A percentile compares a stretch with the other conserved stretches of the same genome.
Conservation (phyloP, 2,329 filamentous ascomycete species). For the Stenocarpella maydis region DNA sequence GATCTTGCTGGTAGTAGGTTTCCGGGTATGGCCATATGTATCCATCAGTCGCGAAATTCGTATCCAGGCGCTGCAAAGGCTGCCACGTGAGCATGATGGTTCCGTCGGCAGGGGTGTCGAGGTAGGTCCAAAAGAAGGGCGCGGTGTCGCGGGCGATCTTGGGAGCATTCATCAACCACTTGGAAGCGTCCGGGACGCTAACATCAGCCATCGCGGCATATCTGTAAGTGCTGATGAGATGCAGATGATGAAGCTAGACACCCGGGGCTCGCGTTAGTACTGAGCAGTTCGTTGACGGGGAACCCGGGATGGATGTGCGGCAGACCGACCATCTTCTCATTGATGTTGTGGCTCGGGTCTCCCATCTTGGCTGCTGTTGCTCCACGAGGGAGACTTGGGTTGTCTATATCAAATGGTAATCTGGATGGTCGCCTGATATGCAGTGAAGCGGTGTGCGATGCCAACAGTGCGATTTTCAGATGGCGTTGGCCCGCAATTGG, state of each 20-base stretch:
- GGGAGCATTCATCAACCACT: conserved; percentile 76
- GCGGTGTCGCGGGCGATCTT: conserved; percentile 85
- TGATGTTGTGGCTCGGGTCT: conserved; percentile 47
- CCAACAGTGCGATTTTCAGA: conserved; percentile 5
- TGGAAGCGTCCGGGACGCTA: conserved; percentile 78
- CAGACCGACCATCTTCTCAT: conserved; percentile 40
- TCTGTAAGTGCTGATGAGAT: conserved; percentile 84
- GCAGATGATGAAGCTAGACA: conserved; percentile 81
- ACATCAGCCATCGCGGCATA: conserved; percentile 79
- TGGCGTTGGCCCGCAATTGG: conserved; percentile 18
- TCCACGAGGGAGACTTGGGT: conserved; percentile 23
- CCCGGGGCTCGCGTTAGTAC: conserved; percentile 44
- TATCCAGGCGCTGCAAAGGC: conserved; percentile 73
- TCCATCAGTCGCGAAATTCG: conserved; percentile 87
- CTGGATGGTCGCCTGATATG: neutral
- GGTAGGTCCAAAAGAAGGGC: conserved; percentile 92
- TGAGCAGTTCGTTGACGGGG: conserved; percentile 32
- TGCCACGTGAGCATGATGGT: conserved; percentile 90
- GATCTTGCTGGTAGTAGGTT: conserved; percentile 76
- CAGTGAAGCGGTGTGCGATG: too few species aligned
- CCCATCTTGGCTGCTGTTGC: conserved; percentile 37
- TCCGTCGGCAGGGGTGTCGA: conserved; percentile 83
- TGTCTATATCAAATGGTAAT: neutral
- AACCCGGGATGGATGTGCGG: neutral
- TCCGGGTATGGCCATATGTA: conserved; percentile 91